These are phyloP conservation scores for Conticribra weissflogii DNA, from an alignment of 108 stramenopile genomes.

Conservation along the genomic window DNA sequence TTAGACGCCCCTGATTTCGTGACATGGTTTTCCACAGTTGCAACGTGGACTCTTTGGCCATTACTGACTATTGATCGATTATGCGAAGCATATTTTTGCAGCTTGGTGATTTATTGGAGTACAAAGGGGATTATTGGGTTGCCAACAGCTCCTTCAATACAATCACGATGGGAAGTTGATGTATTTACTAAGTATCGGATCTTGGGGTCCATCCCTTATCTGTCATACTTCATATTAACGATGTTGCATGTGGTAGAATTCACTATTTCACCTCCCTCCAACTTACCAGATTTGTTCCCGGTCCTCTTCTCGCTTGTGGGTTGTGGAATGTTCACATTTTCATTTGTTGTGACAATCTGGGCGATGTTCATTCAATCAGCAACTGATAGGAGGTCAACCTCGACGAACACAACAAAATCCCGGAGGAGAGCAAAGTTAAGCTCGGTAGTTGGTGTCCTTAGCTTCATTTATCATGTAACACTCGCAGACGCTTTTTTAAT, in stretches of 20 bases:
- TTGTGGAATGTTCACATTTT: slow-evolving; percentile 65
- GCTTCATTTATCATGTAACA: no score
- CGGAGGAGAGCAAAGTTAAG: background rate
- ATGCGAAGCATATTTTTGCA: slow-evolving; percentile 65
- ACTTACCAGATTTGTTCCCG: slow-evolving; percentile 75
- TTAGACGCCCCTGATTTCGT: slow-evolving; percentile 59
- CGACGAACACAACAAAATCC: background rate
- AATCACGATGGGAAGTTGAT: slow-evolving; percentile 3
- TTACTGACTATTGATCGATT: slow-evolving; percentile 72
- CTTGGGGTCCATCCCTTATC: slow-evolving; percentile 30
- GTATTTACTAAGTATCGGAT: slow-evolving; percentile 16
- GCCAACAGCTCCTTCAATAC: background rate
- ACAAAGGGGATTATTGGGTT: slow-evolving; percentile 17
- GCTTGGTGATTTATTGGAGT: slow-evolving; percentile 55
- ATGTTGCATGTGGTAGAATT: slow-evolving; percentile 57
- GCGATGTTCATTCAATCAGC: slow-evolving; percentile 10
- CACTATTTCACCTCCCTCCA: slow-evolving; percentile 42
- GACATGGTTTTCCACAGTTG: slow-evolving; percentile 69
- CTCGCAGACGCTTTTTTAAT: no score
- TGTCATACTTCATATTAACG: slow-evolving; percentile 54
- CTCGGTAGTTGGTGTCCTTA: no score
- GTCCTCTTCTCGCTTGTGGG: slow-evolving; percentile 80
- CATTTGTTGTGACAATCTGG: slow-evolving; percentile 32
- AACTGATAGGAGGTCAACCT: background rate
- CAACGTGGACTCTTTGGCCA: slow-evolving; percentile 78